phyloP scores from a whole-genome alignment of 2,329 filamentous ascomycete species.

The Monilinia aucupariae region DNA sequence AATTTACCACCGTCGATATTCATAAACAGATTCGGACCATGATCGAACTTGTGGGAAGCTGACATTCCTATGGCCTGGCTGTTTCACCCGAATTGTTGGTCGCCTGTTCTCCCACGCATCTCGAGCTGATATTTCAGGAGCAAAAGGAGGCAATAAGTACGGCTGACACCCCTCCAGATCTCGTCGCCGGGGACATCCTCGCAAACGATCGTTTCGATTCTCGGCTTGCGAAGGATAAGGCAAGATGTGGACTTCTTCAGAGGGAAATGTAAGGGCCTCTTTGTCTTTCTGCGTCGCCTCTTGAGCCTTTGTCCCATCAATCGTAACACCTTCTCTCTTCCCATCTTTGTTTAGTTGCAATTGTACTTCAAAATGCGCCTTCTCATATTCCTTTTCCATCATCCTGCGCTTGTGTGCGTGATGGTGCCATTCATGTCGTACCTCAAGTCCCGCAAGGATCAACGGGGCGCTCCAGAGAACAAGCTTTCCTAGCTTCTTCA shows the following conservation, averaged over 20 bases:
- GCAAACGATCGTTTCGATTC: background rate
- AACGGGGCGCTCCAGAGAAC: slow-evolving; percentile 11
- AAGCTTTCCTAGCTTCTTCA: slow-evolving; percentile 13
- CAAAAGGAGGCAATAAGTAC: background rate
- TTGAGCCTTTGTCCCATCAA: background rate
- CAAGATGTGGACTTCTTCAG: background rate
- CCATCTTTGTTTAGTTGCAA: slow-evolving; percentile 7
- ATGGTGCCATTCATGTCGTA: slow-evolving; percentile 15
- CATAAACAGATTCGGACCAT: slow-evolving; percentile 9
- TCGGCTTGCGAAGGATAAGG: background rate
- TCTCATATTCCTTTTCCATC: slow-evolving; percentile 18
- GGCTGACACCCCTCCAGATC: background rate
- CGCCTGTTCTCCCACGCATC: slow-evolving; percentile 2
- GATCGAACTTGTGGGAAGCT: slow-evolving; percentile 7
- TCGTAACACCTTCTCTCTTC: background rate
- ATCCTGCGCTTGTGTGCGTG: slow-evolving; percentile 14
- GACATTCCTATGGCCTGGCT: background rate
- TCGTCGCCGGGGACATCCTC: background rate
- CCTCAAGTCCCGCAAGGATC: slow-evolving; percentile 10
- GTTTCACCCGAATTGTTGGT: slow-evolving; percentile 6
- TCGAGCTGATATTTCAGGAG: background rate
- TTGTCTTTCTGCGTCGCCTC: background rate
- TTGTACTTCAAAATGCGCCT: slow-evolving; percentile 15
- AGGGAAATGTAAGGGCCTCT: background rate
- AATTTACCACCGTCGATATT: slow-evolving; percentile 12